phyloP scores from a whole-genome alignment of 2,329 filamentous ascomycete species.

The Sclerotinia sclerotiorum region DNA sequence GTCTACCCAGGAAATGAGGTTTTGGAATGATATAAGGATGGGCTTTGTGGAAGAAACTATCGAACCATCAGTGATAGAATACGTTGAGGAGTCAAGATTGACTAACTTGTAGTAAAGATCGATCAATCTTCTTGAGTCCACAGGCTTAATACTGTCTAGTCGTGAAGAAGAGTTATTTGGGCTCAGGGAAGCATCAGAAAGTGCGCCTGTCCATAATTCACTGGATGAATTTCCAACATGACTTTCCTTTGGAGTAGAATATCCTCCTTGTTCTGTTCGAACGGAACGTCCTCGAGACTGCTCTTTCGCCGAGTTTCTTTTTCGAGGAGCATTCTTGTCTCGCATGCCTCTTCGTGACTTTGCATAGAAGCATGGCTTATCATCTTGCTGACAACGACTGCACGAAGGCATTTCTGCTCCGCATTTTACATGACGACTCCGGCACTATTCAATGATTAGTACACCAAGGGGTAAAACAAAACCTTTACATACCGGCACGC shows the following conservation, averaged over 20 bases:
- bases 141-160: slow-evolving; percentile 20
- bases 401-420: slow-evolving; percentile 48
- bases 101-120: slow-evolving; percentile 35
- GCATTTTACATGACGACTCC: slow-evolving; percentile 48
- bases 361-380: slow-evolving; percentile 49
- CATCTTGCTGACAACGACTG: slow-evolving; percentile 45
- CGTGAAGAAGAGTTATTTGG: slow-evolving; percentile 29
- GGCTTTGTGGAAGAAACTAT: slow-evolving; percentile 40
- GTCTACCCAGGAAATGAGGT: slow-evolving; percentile 39
- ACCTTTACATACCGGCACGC: slow-evolving; percentile 45
- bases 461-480: background rate
- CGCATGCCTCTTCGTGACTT: slow-evolving; percentile 49
- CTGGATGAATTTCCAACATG: slow-evolving; percentile 19
- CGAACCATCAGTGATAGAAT: slow-evolving; percentile 33
- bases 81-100: background rate
- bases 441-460: slow-evolving; percentile 33
- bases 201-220: slow-evolving; percentile 26
- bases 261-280: slow-evolving; percentile 7
- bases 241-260: background rate
- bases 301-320: slow-evolving; percentile 26
- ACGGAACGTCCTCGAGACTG: slow-evolving; percentile 21
- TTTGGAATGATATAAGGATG: slow-evolving; percentile 44
- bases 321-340: slow-evolving; percentile 32
- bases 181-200: slow-evolving; percentile 28
- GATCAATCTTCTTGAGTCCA: slow-evolving; percentile 33